Base-by-base conservation (phyloP, 305 asterid genomes). In the Caryopteris hybrid region DNA sequence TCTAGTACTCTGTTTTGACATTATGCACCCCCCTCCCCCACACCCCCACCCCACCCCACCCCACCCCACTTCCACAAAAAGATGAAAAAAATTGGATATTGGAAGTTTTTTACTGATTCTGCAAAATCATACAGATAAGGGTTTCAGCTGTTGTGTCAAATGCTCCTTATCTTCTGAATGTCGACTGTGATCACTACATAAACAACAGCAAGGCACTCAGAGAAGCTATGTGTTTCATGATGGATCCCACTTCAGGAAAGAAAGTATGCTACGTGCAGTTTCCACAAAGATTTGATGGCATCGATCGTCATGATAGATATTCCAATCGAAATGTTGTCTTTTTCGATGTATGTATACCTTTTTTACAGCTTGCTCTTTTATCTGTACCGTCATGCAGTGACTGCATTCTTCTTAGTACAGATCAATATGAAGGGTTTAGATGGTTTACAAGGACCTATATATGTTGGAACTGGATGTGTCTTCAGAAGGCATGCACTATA, bases 171-270 rank as follows among this genome's bases (percentile, higher is more conserved):
- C 78, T 89, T 66, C 84, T 91, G 23, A 91, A 91, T 41, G 96
- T 91, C 20, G 96, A 91, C 74, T 91, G 97, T 61, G 96, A 91
- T 75, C 97, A 91, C 78, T 91, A 91, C 82, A 87, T 91, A 72
- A 91, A 91, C 77, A 91, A 91, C 76, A 80, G 95, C 86, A 91
- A 87, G 80, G 97, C 95, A 9, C 67, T 91, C 68, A 80, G 95
- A 76, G 97, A 91, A 79, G 86, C 97, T 38, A 91, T 91, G 97
- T 91, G 97, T 73, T 85, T 91, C 85, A 74, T 91, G 90, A 91
- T 91, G 97, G 97, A 91, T 55, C 97, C 97, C 59, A 88, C 81
- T 31, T 83, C 84, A 7, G 97, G 97, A 68, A 89, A 85, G 83
- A 87, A 82, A 80, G 79, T 91, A 47, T 88, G 97, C 80, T 91